Evolutionary conservation across 2,329 filamentous ascomycete genomes (phyloP).

Genomic region (Madurella mycetomatis): DNA sequence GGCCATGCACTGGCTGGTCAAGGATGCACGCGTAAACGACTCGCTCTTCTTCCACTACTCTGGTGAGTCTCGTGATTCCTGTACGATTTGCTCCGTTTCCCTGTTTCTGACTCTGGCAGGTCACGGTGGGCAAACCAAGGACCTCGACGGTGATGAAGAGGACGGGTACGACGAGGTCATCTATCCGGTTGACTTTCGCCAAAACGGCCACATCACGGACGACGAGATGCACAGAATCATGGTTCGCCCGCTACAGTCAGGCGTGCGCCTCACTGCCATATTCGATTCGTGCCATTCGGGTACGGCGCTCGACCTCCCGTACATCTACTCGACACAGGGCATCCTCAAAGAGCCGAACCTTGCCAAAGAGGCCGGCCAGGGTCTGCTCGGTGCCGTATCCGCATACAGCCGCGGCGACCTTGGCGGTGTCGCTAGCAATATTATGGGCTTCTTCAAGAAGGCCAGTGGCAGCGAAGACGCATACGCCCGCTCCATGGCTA

Average conservation of each 20-base stretch:
- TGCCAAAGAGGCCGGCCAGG: constrained; percentile 63
- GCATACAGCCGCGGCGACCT: constrained; percentile 68
- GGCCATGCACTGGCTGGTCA: constrained; percentile 97
- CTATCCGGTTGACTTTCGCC: constrained; percentile 76
- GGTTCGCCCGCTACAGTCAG: constrained; percentile 51
- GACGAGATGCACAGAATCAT: constrained; percentile 79
- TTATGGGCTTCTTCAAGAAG: constrained; percentile 85
- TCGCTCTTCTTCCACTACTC: constrained; percentile 98
- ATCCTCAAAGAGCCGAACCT: constrained; percentile 65
- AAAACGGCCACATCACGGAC: constrained; percentile 76
- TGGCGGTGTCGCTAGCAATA: constrained; percentile 72
- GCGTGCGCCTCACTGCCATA: constrained; percentile 58
- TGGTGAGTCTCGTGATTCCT: constrained; percentile 48
- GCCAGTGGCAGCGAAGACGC: constrained; percentile 77
- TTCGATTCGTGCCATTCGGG: constrained; percentile 66
- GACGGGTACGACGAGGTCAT: constrained; percentile 82
- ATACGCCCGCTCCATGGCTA: constrained; percentile 73
- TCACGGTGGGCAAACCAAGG: constrained; percentile 76
- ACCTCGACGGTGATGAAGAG: constrained; percentile 73
- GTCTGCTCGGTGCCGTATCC: constrained; percentile 55
- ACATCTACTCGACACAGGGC: constrained; percentile 65
- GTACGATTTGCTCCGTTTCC: background rate
- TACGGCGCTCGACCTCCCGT: constrained; percentile 61
- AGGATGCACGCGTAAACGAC: constrained; percentile 87
- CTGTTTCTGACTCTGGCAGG: constrained; percentile 38